Conservation (phyloP, 2,329 filamentous ascomycete genomes). For the Colletotrichum liriopes region DNA sequence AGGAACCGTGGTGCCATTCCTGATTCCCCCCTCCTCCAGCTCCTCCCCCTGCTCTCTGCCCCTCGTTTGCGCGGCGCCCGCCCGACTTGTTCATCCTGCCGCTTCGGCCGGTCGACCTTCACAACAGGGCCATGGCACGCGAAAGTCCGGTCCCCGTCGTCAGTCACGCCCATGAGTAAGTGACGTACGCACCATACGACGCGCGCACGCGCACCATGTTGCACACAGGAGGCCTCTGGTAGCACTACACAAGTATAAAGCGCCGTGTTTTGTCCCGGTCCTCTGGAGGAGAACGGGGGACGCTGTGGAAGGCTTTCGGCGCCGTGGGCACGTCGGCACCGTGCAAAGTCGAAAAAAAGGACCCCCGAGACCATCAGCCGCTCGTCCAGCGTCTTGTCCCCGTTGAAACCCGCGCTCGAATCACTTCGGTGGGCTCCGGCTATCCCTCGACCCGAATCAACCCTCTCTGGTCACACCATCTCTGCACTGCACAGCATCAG, state of each 20-base stretch:
- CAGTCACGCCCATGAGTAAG: conserved; percentile 20
- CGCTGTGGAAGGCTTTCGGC: neutral
- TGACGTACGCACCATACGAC: conserved; percentile 38
- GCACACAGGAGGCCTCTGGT: conserved; percentile 34
- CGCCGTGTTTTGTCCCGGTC: conserved; percentile 35
- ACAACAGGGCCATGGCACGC: conserved; percentile 20
- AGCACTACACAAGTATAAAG: conserved; percentile 37
- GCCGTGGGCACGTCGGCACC: neutral
- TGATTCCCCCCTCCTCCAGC: neutral
- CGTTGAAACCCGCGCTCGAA: conserved; percentile 25
- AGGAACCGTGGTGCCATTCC: neutral
- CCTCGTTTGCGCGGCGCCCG: neutral
- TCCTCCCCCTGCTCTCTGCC: neutral
- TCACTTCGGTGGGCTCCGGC: conserved; percentile 22
- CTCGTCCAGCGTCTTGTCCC: neutral
- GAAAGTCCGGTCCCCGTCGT: neutral
- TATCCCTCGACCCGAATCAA: conserved; percentile 15
- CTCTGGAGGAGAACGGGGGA: neutral
- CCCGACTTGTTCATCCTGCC: neutral
- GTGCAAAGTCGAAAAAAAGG: neutral
- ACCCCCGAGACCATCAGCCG: conserved; percentile 2
- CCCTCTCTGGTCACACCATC: conserved; percentile 29
- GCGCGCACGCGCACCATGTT: conserved; percentile 13
- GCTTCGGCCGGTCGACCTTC: neutral
- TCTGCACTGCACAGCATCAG: conserved; percentile 15